Conservation (phyloP, 2,329 filamentous ascomycete species). For the Beauveria brongniartii region DNA sequence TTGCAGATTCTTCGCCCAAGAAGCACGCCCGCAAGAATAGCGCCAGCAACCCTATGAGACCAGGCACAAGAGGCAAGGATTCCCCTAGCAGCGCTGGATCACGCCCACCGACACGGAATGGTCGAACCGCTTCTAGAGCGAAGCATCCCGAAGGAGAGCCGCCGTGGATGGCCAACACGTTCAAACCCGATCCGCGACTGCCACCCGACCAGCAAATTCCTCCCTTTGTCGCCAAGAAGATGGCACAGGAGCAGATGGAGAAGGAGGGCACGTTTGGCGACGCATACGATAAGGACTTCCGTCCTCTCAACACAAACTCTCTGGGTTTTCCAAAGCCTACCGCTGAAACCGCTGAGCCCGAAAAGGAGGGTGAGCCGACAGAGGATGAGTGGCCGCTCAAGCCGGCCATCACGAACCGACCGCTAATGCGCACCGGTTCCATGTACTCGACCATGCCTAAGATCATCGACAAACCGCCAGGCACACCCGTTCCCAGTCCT, state of each 20-base stretch:
- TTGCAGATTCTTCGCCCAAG: conserved; percentile 46
- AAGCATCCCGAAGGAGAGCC: conserved; percentile 86
- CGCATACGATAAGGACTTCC: conserved; percentile 81
- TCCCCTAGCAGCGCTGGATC: conserved; percentile 38
- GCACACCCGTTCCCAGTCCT: conserved; percentile 35
- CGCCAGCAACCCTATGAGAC: conserved; percentile 35
- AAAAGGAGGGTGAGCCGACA: conserved; percentile 5
- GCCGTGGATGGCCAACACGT: conserved; percentile 90
- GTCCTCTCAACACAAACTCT: conserved; percentile 64
- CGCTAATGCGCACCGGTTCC: conserved; percentile 34
- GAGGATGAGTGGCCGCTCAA: conserved; percentile 54
- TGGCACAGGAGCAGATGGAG: conserved; percentile 95
- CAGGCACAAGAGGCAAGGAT: conserved; percentile 52
- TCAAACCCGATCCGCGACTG: conserved; percentile 88
- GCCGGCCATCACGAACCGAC: conserved; percentile 34
- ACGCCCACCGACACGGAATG: conserved; percentile 55
- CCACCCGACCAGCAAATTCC: conserved; percentile 94
- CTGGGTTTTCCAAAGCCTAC: conserved; percentile 37
- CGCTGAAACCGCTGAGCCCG: not conserved
- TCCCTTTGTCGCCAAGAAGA: conserved; percentile 81
- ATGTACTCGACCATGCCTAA: conserved; percentile 58
- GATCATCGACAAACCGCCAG: conserved; percentile 33
- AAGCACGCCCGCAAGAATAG: conserved; percentile 38
- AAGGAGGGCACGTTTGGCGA: conserved; percentile 80
- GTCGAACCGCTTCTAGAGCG: conserved; percentile 38